Evolutionary conservation across 2,329 filamentous ascomycete genomes (phyloP).

Genomic region (Fusarium sp.): DNA sequence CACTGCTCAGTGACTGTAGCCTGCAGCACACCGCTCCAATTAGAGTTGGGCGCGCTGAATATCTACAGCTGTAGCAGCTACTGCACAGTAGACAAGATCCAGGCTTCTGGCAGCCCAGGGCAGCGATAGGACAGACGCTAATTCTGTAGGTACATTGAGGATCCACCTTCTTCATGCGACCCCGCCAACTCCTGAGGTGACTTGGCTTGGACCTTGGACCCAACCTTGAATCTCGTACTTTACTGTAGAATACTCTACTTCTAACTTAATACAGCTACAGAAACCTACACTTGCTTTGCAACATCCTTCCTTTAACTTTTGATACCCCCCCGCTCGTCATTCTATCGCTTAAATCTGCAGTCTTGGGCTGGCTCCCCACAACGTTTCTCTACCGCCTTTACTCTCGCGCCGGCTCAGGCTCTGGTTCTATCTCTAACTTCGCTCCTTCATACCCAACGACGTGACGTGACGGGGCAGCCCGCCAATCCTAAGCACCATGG

Average conservation of each 20-base stretch:
- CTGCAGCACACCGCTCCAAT: constrained; percentile 17
- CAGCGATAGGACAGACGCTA: not conserved
- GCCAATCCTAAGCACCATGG: constrained; percentile 70
- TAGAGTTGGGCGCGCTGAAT: not conserved
- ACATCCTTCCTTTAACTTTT: constrained; percentile 23
- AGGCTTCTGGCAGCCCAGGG: not conserved
- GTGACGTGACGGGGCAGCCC: constrained; percentile 43
- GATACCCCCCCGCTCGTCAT: constrained; percentile 27
- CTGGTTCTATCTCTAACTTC: not conserved
- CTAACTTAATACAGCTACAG: not conserved
- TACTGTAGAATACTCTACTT: constrained; percentile 1
- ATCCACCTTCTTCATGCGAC: constrained; percentile 8
- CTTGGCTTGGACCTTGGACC: not conserved
- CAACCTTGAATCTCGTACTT: constrained; percentile 3
- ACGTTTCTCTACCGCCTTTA: not conserved
- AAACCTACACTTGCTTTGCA: constrained; percentile 12
- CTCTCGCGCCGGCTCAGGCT: constrained; percentile 9
- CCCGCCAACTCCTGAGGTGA: constrained; percentile 5
- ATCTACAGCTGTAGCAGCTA: not conserved
- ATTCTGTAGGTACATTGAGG: not conserved
- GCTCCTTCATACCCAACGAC: constrained; percentile 27
- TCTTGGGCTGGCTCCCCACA: constrained; percentile 2
- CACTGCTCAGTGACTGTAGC: not conserved
- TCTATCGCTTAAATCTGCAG: constrained; percentile 1
- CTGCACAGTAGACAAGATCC: not conserved